phyloP scores from a whole-genome alignment of 306 rosid species.

The Trifolium dubium region DNA sequence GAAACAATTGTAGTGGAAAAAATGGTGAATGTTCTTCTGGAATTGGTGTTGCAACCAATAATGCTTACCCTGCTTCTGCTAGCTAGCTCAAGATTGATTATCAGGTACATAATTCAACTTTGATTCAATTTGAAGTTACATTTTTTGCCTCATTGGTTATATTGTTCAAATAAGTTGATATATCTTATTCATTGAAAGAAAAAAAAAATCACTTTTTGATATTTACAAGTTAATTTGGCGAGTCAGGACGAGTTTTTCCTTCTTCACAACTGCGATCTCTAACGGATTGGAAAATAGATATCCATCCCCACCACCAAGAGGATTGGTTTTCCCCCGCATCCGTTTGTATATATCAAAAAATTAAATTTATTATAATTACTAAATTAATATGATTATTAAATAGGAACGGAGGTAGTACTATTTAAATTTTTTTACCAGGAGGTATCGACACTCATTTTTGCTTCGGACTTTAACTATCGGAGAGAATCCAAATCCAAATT shows the following conservation, averaged over 20 bases:
- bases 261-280: neutral
- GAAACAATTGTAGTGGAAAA: conserved; percentile 53
- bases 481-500: neutral
- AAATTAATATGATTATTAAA: too few relatives aligned
- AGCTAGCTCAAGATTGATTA: neutral
- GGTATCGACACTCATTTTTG: neutral
- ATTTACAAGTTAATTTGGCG: neutral
- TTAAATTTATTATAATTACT: too few relatives aligned
- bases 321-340: neutral
- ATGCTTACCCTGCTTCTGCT: conserved; percentile 55
- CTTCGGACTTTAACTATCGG: neutral
- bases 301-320: neutral
- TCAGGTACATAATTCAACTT: conserved; percentile 6
- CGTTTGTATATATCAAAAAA: neutral
- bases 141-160: neutral
- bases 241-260: neutral
- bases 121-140: conserved; percentile 4
- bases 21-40: conserved; percentile 62
- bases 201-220: neutral
- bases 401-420: too few relatives aligned
- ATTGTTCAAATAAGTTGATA: neutral
- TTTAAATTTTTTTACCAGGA: neutral
- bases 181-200: neutral
- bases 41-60: conserved; percentile 42
- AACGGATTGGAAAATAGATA: neutral